Conservation (phyloP, 148 eudicot species). For the Rhododendron ferrugineum region DNA sequence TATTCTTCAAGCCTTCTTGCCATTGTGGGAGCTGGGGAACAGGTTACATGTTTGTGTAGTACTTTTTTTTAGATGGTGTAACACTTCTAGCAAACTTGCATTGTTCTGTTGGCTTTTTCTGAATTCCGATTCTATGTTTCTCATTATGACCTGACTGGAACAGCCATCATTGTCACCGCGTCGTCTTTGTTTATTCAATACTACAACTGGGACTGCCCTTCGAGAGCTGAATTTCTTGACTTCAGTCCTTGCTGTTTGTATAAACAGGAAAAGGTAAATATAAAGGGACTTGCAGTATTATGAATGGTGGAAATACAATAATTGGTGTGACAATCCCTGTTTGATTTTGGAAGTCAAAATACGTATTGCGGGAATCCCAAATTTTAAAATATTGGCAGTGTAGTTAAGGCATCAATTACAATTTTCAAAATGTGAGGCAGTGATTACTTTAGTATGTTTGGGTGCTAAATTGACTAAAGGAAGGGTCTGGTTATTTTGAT, state of each 20-base stretch:
- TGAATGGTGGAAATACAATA: neutral
- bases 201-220: slow-evolving; percentile 56
- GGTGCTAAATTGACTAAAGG: neutral
- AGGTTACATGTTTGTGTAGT: slow-evolving; percentile 35
- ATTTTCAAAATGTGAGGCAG: neutral
- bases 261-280: slow-evolving; percentile 68
- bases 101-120: neutral
- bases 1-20: slow-evolving; percentile 80
- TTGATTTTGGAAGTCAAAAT: neutral
- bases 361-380: neutral
- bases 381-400: neutral
- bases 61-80: neutral
- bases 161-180: slow-evolving; percentile 94
- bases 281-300: neutral
- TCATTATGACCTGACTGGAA: slow-evolving; percentile 17
- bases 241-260: slow-evolving; percentile 69
- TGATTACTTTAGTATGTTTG: neutral
- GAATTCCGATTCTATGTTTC: neutral
- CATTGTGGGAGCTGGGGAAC: slow-evolving; percentile 99
- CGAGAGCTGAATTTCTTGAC: slow-evolving; percentile 82
- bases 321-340: neutral
- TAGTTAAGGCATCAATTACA: neutral
- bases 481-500: neutral
- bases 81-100: neutral
- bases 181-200: slow-evolving; percentile 83